A percentile compares a stretch with the other conserved stretches of the same genome.
These are phyloP conservation scores for Leucocoprinus leucothites DNA, from an alignment of 768 basidiomycete genomes.

Conservation along the genomic window DNA sequence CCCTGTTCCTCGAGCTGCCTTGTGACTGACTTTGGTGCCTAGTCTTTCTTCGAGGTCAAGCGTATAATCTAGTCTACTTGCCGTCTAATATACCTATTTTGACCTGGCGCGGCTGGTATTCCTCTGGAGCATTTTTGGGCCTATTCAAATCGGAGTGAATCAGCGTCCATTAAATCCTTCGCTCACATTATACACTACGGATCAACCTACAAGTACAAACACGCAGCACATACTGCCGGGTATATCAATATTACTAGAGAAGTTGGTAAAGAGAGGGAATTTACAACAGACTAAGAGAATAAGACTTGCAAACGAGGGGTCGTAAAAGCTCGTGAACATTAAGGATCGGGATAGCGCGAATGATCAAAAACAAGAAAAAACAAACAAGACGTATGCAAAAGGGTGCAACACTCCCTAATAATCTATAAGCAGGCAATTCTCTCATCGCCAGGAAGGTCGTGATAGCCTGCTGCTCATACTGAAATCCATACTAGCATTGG, in stretches of 20 bases:
- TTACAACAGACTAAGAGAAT: slow-evolving; percentile 1
- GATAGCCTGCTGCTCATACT: slow-evolving; percentile 39
- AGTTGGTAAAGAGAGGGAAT: not conserved
- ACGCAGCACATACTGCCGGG: slow-evolving; percentile 14
- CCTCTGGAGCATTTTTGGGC: not conserved
- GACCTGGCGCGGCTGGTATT: not conserved
- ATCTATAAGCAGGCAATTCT: slow-evolving; percentile 12
- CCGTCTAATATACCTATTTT: slow-evolving; percentile 16
- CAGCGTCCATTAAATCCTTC: not conserved
- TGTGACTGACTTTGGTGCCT: slow-evolving; percentile 5
- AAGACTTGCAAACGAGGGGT: slow-evolving; percentile 12
- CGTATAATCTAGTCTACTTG: slow-evolving; percentile 63
- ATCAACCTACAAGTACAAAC: slow-evolving; percentile 9
- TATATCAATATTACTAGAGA: slow-evolving; percentile 16
- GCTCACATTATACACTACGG: not conserved
- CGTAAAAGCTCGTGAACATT: too few relatives aligned
- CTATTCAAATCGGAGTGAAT: not conserved
- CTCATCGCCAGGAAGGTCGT: slow-evolving; percentile 61
- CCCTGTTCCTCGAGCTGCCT: not conserved
- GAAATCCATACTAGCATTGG: slow-evolving; percentile 46
- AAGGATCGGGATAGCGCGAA: not conserved
- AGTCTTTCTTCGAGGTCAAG: slow-evolving; percentile 92
- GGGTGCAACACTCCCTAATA: slow-evolving; percentile 10
- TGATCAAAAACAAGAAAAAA: slow-evolving; percentile 3
- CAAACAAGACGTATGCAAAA: slow-evolving; percentile 14